These are phyloP conservation scores for Aspergillus coremiiformis DNA, from an alignment of 495 filamentous ascomycete species.

Conservation along the genomic window DNA sequence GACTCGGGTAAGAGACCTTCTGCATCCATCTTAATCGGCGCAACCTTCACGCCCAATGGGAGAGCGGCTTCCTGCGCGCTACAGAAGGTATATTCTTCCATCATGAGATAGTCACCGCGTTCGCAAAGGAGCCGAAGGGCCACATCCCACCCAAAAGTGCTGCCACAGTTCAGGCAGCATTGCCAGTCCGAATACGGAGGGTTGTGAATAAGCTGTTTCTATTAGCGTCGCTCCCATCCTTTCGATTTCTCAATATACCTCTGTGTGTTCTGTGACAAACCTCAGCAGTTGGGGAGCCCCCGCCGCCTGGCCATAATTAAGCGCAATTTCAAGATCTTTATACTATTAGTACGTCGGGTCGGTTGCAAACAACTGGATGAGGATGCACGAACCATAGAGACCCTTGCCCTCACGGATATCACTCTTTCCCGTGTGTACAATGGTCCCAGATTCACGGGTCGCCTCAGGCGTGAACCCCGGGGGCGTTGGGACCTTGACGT, in stretches of 20 bases:
- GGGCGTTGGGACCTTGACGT: slow-evolving; percentile 57
- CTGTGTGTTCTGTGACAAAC: slow-evolving; percentile 89
- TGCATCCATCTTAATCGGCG: slow-evolving; percentile 69
- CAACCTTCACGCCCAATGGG: slow-evolving; percentile 66
- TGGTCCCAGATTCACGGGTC: slow-evolving; percentile 44
- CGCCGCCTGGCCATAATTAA: slow-evolving; percentile 85
- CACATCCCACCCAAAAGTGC: slow-evolving; percentile 70
- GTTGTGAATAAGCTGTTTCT: slow-evolving; percentile 31
- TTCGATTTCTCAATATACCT: slow-evolving; percentile 33
- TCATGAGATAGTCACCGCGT: slow-evolving; percentile 63
- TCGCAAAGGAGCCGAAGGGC: slow-evolving; percentile 70
- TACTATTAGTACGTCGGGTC: background rate
- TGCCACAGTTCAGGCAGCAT: slow-evolving; percentile 66
- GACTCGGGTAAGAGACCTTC: slow-evolving; percentile 63
- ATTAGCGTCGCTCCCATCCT: background rate
- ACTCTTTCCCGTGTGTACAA: slow-evolving; percentile 69
- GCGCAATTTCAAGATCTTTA: slow-evolving; percentile 66
- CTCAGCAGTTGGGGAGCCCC: slow-evolving; percentile 81
- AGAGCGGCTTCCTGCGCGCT: slow-evolving; percentile 73
- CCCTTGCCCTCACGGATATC: slow-evolving; percentile 61
- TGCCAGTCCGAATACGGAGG: slow-evolving; percentile 73
- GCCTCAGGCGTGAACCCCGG: slow-evolving; percentile 65
- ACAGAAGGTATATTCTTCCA: slow-evolving; percentile 81
- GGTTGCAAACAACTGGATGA: background rate
- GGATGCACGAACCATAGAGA: slow-evolving; percentile 43